These are phyloP conservation scores for Oxytropis ochrocephala DNA, from an alignment of 306 rosid species.

Conservation along the genomic window DNA sequence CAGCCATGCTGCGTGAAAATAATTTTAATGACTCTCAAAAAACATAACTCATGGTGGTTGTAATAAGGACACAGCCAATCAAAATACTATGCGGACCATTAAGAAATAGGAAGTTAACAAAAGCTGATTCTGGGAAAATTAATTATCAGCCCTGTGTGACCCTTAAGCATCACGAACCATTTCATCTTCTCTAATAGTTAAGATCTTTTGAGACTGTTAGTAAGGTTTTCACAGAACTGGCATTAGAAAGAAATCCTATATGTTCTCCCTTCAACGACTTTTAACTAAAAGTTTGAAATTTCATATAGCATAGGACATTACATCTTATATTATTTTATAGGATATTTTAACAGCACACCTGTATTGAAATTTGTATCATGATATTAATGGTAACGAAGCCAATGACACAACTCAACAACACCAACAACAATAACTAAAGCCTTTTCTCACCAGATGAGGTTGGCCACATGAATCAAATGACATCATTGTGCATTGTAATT, in stretches of 20 bases:
- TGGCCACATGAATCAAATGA: neutral
- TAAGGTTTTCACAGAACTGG: neutral
- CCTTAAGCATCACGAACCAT: neutral
- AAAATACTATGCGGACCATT: neutral
- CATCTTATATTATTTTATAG: neutral
- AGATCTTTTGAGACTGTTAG: constrained; percentile 7
- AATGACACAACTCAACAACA: neutral
- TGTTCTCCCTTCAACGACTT: neutral
- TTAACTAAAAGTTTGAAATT: neutral
- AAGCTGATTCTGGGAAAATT: neutral
- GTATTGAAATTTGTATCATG: neutral
- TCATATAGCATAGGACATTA: neutral
- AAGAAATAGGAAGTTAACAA: neutral
- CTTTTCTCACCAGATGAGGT: neutral
- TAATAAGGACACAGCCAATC: neutral
- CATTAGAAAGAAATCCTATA: neutral
- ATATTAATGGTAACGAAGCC: neutral
- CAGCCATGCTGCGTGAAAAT: constrained; percentile 71
- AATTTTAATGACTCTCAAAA: neutral
- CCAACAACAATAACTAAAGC: neutral
- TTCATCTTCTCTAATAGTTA: neutral
- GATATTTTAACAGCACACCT: neutral
- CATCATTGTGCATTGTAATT: neutral
- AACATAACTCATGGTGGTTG: neutral
- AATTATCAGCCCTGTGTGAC: neutral